Base-by-base conservation (phyloP, 164 flowering plant species). In the Taxillus chinensis region DNA sequence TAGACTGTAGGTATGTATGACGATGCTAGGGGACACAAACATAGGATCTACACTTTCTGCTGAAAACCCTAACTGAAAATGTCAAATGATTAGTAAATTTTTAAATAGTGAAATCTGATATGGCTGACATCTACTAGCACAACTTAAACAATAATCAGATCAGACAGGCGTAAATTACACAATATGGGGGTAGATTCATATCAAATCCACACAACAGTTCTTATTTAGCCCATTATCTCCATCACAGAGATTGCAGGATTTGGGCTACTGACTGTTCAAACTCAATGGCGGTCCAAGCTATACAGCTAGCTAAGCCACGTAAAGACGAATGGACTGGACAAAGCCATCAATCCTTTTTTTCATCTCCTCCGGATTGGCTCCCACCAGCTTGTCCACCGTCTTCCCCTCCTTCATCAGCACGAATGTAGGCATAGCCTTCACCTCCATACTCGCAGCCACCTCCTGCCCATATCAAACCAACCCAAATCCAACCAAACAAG, bases 381-480 rank as follows among this genome's bases (percentile, higher is more conserved):
- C 93, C 27, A 87, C 86, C 14, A 87, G 57, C 78, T 79, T 87
- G 73, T 83, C 90, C 49, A 80, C 77, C 39, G 39, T 69, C 59
- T 60, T 62, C 8, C 87, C 86, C 17, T 73, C 78, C 72, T 53
- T 84, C 80, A 86, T 70, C 59, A 86, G 69, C 59, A 83, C n/a
- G 74, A 86, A 84, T 7, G 92, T 84, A 3, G 92, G 92, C 92
- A 86, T 86, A 16, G 93, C 93, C 72, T 82, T 87, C 16, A 87
- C 69, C 62, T 75, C 88, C 77, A 83, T 48, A 59, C 66, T 80
- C 7, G 72, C 51, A 9, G 93, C 93, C 4, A 83, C 84, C 59
- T 73, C 88, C 93, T 87, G 16, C 27, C 39, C 57, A 39, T 41
- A 59, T 37, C 46, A 60, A 45, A 58, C 51, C 53, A 42, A 14